Evolutionary conservation across 768 basidiomycete genomes (phyloP).

Genomic region (Leccinum longicurvipes): DNA sequence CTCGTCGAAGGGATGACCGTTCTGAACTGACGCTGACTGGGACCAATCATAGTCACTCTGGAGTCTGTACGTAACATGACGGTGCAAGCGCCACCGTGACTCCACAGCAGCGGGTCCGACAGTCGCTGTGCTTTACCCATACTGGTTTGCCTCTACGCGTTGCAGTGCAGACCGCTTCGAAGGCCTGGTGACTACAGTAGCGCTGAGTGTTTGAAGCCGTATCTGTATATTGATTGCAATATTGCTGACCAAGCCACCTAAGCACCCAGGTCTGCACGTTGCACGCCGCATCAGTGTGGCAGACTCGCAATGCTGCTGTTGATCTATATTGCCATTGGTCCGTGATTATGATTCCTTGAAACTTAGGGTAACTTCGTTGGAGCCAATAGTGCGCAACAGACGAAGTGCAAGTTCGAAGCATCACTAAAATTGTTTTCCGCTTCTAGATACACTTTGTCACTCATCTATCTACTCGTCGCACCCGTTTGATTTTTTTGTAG

Average conservation of each 20-base stretch:
- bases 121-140: background rate
- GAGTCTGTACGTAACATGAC: background rate
- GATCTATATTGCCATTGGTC: background rate
- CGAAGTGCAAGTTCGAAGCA: background rate
- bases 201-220: background rate
- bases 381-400: background rate
- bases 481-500: background rate
- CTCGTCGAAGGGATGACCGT: background rate
- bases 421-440: background rate
- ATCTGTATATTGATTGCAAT: background rate
- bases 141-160: background rate
- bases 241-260: background rate
- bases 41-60: background rate
- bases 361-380: background rate
- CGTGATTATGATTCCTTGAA: slow-evolving; percentile 1
- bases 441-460: background rate
- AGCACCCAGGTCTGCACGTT: background rate
- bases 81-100: background rate
- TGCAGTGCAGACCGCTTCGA: background rate
- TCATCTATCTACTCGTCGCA: background rate
- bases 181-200: background rate
- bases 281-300: background rate
- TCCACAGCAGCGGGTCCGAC: background rate
- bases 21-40: background rate
- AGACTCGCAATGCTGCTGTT: background rate